Evolutionary conservation across 352 stramenopile genomes (phyloP).

Genomic region (Globisporangium ultimum): DNA sequence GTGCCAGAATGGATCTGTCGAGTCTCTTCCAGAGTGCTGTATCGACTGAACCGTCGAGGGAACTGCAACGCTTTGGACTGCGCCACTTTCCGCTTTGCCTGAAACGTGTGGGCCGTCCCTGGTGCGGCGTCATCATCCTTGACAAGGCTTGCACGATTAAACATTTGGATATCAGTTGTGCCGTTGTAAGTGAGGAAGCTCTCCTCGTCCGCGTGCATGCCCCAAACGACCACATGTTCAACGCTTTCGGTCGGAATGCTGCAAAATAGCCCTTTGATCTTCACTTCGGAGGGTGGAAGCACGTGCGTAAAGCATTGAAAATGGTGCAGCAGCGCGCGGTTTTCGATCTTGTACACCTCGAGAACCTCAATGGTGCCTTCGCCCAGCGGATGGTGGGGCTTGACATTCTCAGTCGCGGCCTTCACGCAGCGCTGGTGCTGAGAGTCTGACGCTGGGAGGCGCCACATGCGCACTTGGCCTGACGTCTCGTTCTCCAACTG

Average conservation of each 20-base stretch:
- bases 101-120: constrained; percentile 16
- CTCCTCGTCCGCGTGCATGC: constrained; percentile 36
- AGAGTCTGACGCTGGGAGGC: constrained; percentile 36
- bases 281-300: constrained; percentile 18
- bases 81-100: constrained; percentile 5
- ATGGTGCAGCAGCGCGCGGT: constrained; percentile 43
- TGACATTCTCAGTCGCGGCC: constrained; percentile 70
- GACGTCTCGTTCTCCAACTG: constrained; percentile 67
- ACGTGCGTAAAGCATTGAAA: constrained; percentile 49
- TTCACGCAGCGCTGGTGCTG: constrained; percentile 61
- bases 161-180: constrained; percentile 21
- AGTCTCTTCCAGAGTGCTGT: constrained; percentile 60
- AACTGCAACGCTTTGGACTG: constrained; percentile 31
- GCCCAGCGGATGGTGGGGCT: constrained; percentile 9
- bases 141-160: constrained; percentile 26
- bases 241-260: constrained; percentile 46
- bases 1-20: neutral
- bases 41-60: constrained; percentile 63
- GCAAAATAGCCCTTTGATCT: constrained; percentile 82
- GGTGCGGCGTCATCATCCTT: constrained; percentile 7
- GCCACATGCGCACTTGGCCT: constrained; percentile 45
- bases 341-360: constrained; percentile 83
- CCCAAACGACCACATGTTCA: constrained; percentile 57
- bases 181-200: neutral
- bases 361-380: constrained; percentile 44